Base-by-base conservation (phyloP, 345 rosid genomes). In the Rhizophora apiculata region DNA sequence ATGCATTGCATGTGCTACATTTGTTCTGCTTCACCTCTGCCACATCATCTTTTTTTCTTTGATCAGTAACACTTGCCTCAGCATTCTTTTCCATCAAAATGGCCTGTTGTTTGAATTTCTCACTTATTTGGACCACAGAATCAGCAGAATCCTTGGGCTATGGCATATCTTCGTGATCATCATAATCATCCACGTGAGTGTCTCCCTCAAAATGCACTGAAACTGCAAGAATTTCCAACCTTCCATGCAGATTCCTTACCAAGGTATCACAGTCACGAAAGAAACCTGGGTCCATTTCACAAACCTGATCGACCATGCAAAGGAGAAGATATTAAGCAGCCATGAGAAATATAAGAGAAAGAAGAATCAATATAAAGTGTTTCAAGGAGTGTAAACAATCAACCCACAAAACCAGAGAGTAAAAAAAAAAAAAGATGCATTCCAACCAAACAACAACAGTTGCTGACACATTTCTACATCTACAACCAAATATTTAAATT, bases 191-290 rank as follows among this genome's bases (percentile, higher is more conserved):
- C 69, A 95, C 86, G 72, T 81, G 88, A 68, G 93, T 80, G 66
- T 90, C 99, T 39, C 96, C 98, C 70, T 92, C 98, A 5, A 87
- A 92, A 72, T 90, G 93, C 71, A 95, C 97, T 10, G 97, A 87
- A 68, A 85, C 85, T 20, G 98, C 86, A 20, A 95, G 96, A 72
- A 95, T 91, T 81, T 92, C 97, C 77, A 95, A 70, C 77, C 91
- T 85, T 46, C 99, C 97, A 46, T 88, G 94, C 74, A 90, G 68
- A 71, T 78, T 95, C 82, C 99, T 87, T 73, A 92, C 89, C 60
- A 79, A 61, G 37, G 82, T 78, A 80, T 95, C 96, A 72, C 97
- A 95, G 52, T 92, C 97, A 60, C 96, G 85, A 60, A 77, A 92
- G 65, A 83, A 78, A 43, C 92, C 89, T 8, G 98, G 99, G 39